Evolutionary conservation across 2,329 filamentous ascomycete species (phyloP).

Genomic region (Venturia aucupariae): DNA sequence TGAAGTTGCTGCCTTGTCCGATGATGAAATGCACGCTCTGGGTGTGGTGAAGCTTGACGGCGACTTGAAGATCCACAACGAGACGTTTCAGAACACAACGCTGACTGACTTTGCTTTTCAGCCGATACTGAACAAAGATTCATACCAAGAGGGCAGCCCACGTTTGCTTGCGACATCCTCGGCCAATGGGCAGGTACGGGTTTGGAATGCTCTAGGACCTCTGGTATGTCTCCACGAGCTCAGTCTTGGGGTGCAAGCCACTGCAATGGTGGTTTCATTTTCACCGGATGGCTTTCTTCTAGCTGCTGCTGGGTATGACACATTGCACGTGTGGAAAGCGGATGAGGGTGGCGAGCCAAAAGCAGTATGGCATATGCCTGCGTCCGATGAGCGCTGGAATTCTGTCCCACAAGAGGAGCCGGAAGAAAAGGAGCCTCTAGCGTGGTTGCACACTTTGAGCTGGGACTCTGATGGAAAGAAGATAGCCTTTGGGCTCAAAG

Average conservation of each 20-base stretch:
- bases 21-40: slow-evolving; percentile 21
- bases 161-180: slow-evolving; percentile 33
- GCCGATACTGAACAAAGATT: slow-evolving; percentile 18
- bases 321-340: slow-evolving; percentile 37
- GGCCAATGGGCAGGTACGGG: slow-evolving; percentile 29
- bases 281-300: slow-evolving; percentile 34
- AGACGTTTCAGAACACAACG: slow-evolving; percentile 17
- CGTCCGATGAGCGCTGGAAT: slow-evolving; percentile 14
- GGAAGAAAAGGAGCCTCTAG: slow-evolving; percentile 19
- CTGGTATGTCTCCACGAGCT: slow-evolving; percentile 19
- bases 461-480: slow-evolving; percentile 31
- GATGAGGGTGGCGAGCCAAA: slow-evolving; percentile 26
- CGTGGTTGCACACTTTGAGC: slow-evolving; percentile 24
- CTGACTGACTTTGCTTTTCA: slow-evolving; percentile 35
- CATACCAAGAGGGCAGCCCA: slow-evolving; percentile 17
- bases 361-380: slow-evolving; percentile 25
- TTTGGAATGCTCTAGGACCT: slow-evolving; percentile 29
- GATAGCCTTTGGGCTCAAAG: slow-evolving; percentile 25
- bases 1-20: slow-evolving; percentile 30
- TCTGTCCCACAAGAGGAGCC: slow-evolving; percentile 15
- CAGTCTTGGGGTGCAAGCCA: slow-evolving; percentile 18
- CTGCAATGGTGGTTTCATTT: slow-evolving; percentile 27
- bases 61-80: slow-evolving; percentile 27
- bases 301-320: slow-evolving; percentile 35
- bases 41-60: slow-evolving; percentile 18